phyloP scores from a whole-genome alignment of 257 asterid genomes.

The Oldenlandia corymbosa region DNA sequence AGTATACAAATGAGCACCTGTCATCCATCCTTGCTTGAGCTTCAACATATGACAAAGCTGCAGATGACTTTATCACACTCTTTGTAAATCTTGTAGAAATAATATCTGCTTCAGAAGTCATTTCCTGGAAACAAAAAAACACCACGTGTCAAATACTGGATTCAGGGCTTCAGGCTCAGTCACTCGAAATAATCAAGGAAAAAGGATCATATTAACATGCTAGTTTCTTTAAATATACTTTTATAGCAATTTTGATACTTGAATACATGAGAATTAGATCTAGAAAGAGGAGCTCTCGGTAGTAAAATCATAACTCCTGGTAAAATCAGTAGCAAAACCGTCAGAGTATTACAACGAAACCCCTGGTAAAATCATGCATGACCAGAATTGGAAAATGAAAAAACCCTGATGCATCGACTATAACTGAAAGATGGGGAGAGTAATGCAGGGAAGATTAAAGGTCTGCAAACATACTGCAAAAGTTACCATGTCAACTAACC shows the following conservation, averaged over 20 bases:
- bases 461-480: neutral
- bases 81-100: conserved; percentile 80
- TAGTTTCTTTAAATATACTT: neutral
- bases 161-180: neutral
- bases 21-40: conserved; percentile 99
- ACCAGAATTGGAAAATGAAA: neutral
- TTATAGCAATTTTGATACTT: neutral
- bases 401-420: neutral
- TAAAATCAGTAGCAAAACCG: no score
- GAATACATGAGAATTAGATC: neutral
- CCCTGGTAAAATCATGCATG: neutral
- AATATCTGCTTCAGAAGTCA: conserved; percentile 90
- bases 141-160: neutral
- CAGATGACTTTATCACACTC: conserved; percentile 84
- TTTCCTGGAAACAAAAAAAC: conserved; percentile 49
- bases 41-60: conserved; percentile 94
- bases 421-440: neutral
- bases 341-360: no score
- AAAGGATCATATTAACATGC: neutral
- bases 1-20: conserved; percentile 39
- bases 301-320: neutral
- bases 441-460: neutral
- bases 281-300: conserved; percentile 1
- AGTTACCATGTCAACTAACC: neutral
- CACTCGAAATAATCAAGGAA: neutral